Evolutionary conservation across 164 flowering plant species (phyloP).

Genomic region (Kalanchoe fedtschenkoi): DNA sequence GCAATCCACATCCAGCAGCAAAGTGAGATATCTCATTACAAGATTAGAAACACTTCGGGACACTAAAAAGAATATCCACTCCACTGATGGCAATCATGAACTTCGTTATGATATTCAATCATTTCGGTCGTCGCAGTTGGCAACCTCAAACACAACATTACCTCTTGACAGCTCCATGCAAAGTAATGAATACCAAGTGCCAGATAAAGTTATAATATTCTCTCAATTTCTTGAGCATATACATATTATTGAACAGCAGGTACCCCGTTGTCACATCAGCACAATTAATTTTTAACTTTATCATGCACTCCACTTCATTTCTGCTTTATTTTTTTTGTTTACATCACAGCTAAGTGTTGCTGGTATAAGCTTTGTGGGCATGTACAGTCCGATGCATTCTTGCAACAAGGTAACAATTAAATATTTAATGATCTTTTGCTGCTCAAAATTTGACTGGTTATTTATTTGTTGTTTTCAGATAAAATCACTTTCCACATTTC

Average conservation of each 20-base stretch:
- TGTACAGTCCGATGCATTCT: slow-evolving; percentile 96
- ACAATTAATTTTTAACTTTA: neutral
- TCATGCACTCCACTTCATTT: neutral
- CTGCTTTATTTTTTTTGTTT: neutral
- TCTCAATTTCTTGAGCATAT: slow-evolving; percentile 99
- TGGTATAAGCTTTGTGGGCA: slow-evolving; percentile 66
- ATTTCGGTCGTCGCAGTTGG: slow-evolving; percentile 14
- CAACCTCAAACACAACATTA: slow-evolving; percentile 9
- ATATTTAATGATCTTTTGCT: neutral
- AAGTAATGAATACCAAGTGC: slow-evolving; percentile 10
- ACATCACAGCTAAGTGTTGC: slow-evolving; percentile 60
- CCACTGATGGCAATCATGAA: slow-evolving; percentile 13
- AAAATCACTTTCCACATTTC: slow-evolving; percentile 68
- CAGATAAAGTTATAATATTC: slow-evolving; percentile 81
- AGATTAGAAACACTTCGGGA: slow-evolving; percentile 53
- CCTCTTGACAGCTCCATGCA: slow-evolving; percentile 12
- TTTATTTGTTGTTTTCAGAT: slow-evolving; percentile 33
- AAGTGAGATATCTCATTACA: slow-evolving; percentile 69
- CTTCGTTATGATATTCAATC: slow-evolving; percentile 7
- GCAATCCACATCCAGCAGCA: slow-evolving; percentile 97
- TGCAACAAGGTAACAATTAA: slow-evolving; percentile 50
- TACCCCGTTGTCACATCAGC: slow-evolving; percentile 12
- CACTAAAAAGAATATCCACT: slow-evolving; percentile 22
- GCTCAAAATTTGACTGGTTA: neutral
- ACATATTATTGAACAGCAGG: slow-evolving; percentile 95